Conservation (phyloP, 345 rosid genomes). For the Abelmoschus esculentus region DNA sequence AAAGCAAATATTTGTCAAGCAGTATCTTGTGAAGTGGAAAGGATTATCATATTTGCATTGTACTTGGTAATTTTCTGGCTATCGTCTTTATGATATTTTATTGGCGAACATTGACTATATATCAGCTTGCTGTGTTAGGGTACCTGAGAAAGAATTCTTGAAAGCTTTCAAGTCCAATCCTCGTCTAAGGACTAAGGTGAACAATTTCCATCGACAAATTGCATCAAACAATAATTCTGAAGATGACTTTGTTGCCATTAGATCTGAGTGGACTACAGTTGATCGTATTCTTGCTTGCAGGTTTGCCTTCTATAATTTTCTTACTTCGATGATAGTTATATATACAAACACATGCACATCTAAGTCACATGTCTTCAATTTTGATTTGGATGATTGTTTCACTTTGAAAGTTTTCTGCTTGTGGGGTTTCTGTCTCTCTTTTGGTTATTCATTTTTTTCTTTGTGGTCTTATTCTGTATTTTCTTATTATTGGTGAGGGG, state of each 20-base stretch:
- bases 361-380: background rate
- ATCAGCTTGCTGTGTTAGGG: constrained; percentile 37
- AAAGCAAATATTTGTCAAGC: constrained; percentile 78
- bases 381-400: background rate
- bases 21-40: constrained; percentile 99
- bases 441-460: background rate
- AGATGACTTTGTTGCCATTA: constrained; percentile 83
- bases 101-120: background rate
- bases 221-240: constrained; percentile 54
- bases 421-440: background rate
- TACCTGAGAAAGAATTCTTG: constrained; percentile 82
- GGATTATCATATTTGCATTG: constrained; percentile 95
- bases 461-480: background rate
- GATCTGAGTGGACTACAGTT: constrained; percentile 98
- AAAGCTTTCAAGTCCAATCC: constrained; percentile 94
- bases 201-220: constrained; percentile 81
- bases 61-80: constrained; percentile 53
- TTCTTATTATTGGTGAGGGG: background rate
- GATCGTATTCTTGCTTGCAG: constrained; percentile 96
- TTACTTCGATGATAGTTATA: background rate
- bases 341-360: background rate
- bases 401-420: background rate
- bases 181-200: constrained; percentile 80
- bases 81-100: background rate
- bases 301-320: constrained; percentile 26